These are phyloP conservation scores for Aspergillus eucalypticola DNA, from an alignment of 2,329 filamentous ascomycete genomes.

Conservation along the genomic window DNA sequence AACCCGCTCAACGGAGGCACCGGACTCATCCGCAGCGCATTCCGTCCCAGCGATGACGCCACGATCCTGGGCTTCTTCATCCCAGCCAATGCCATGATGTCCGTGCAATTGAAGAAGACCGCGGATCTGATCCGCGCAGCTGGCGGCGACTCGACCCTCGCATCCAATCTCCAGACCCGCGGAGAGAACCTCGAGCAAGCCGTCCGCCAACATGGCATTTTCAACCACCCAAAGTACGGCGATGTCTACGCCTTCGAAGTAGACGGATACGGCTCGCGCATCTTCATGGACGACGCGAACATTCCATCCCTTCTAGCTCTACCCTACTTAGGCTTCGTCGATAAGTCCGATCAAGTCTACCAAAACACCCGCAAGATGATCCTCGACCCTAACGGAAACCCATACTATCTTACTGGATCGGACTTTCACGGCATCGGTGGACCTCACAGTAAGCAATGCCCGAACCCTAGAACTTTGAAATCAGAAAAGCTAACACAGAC, in stretches of 20 bases:
- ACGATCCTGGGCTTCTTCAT: constrained; percentile 94
- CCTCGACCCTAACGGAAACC: constrained; percentile 73
- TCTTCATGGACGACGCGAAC: constrained; percentile 68
- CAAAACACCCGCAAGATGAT: constrained; percentile 86
- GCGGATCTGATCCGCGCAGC: constrained; percentile 66
- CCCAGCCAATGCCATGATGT: constrained; percentile 94
- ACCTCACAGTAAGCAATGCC: constrained; percentile 54
- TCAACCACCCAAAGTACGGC: constrained; percentile 52
- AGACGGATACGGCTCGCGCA: constrained; percentile 62
- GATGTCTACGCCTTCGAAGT: constrained; percentile 66
- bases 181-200: constrained; percentile 70
- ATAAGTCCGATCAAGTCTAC: constrained; percentile 67
- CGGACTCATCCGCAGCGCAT: constrained; percentile 84
- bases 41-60: constrained; percentile 91
- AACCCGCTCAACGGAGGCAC: constrained; percentile 86
- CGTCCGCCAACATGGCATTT: constrained; percentile 80
- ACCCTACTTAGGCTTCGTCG: constrained; percentile 60
- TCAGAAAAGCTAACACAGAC: constrained; percentile 12
- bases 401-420: constrained; percentile 78
- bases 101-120: constrained; percentile 77
- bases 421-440: constrained; percentile 88
- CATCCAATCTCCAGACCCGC: constrained; percentile 54
- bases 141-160: constrained; percentile 54
- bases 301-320: constrained; percentile 63
- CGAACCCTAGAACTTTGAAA: not conserved